Evolutionary conservation across 495 filamentous ascomycete species (phyloP).

Genomic region (Trichocladium antarcticum): DNA sequence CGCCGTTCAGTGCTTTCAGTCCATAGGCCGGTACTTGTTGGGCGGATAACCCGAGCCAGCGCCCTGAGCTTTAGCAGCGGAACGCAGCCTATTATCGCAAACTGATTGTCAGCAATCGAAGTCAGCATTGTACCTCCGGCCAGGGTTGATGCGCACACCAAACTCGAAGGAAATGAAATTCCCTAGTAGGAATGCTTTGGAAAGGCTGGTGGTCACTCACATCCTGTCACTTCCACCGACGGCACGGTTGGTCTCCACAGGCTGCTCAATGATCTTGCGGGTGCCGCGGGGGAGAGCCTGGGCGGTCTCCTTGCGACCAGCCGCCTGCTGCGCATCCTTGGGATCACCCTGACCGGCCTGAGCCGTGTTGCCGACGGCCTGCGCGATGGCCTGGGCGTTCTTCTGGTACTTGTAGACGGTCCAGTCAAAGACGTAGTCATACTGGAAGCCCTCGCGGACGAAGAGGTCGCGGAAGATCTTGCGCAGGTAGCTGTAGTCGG

Average conservation of each 20-base stretch:
- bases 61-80: slow-evolving; percentile 78
- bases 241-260: slow-evolving; percentile 78
- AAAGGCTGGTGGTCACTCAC: slow-evolving; percentile 71
- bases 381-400: slow-evolving; percentile 59
- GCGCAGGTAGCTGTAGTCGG: slow-evolving; percentile 97
- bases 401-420: slow-evolving; percentile 99
- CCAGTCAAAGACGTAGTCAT: slow-evolving; percentile 99
- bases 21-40: slow-evolving; percentile 56
- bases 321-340: slow-evolving; percentile 40
- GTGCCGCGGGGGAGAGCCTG: slow-evolving; percentile 59
- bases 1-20: slow-evolving; percentile 41
- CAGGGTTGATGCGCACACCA: slow-evolving; percentile 72
- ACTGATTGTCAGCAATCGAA: slow-evolving; percentile 71
- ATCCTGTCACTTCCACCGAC: slow-evolving; percentile 93
- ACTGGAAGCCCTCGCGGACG: slow-evolving; percentile 98
- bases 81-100: slow-evolving; percentile 89
- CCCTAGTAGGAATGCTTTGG: slow-evolving; percentile 85
- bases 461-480: slow-evolving; percentile 99
- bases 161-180: slow-evolving; percentile 77
- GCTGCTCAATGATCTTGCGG: slow-evolving; percentile 78
- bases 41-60: slow-evolving; percentile 49
- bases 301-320: slow-evolving; percentile 47
- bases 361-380: slow-evolving; percentile 40
- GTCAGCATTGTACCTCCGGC: slow-evolving; percentile 61
- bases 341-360: slow-evolving; percentile 47